Base-by-base conservation (phyloP, 805 yeast species). In the Blastobotrys muscicola region DNA sequence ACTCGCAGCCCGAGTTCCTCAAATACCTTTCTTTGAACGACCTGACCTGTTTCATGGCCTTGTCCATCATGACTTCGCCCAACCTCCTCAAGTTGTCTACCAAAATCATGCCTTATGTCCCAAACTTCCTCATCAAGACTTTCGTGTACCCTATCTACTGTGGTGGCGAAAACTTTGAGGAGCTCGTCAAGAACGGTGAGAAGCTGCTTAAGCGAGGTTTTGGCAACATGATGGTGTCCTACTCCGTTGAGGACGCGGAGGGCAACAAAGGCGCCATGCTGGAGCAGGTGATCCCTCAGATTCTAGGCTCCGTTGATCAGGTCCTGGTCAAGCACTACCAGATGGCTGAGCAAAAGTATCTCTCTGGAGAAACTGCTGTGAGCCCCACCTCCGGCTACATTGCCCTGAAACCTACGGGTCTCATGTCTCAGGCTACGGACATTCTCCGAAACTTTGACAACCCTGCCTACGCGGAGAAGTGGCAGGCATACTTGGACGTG, bases 361-460 rank as follows among this genome's bases (percentile, higher is more conserved):
- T 47, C 29, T 37, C 44, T 2, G 64, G 64, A 33, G 49, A 44
- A 42, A 70, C 71, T 50, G 67, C 81, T 50, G 81, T 84, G 59
- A 70, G 76, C 11, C 76, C 90, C 29, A 87, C 95, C 8, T 85
- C 95, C 2, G 95, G 95, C 20, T 89, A 85, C 62, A 84, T 86
- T 45, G 97, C 95, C 2, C 69, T 89, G 57, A 89, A 89, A 66
- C 97, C 97, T 39, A 85, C 95, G 20, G 97, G 97, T 2, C 71
- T 90, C 51, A 78, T 85, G 46, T 69, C 74, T 32, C 74, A 84
- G 60, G 94, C 96, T 2, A 82, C 84, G 10, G 71, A 76, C 14
- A 83, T 84, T 8, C 70, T 89, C 55, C 68, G 71, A 46, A 70
- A 85, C 65, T 84, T 67, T 64, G 55, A 68, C 46, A 67, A 75